These are phyloP conservation scores for Aspergillus fumigatiaffinis DNA, from an alignment of 2,329 filamentous ascomycete genomes.

Conservation along the genomic window DNA sequence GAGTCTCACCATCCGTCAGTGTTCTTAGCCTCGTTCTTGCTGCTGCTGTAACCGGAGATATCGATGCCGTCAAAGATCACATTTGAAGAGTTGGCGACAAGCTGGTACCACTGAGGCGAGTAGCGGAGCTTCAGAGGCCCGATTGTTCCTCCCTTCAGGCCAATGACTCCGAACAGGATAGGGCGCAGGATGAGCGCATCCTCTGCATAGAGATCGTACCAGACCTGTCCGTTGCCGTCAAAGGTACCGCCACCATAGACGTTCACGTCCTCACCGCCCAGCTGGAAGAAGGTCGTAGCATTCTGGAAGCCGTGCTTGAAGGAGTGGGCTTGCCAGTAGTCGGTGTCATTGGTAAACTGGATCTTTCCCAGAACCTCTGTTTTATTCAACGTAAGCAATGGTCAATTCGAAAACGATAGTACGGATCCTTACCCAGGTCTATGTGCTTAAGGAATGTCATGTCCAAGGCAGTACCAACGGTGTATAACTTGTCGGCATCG, in stretches of 20 bases:
- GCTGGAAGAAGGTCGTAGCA: slow-evolving; percentile 62
- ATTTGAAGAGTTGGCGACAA: slow-evolving; percentile 63
- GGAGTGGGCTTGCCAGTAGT: slow-evolving; percentile 63
- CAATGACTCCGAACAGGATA: slow-evolving; percentile 55
- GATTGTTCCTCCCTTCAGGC: slow-evolving; percentile 55
- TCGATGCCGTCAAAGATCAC: slow-evolving; percentile 61
- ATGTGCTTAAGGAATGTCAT: slow-evolving; percentile 61
- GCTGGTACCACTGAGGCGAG: slow-evolving; percentile 60
- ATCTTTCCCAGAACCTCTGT: slow-evolving; percentile 57
- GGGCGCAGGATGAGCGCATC: slow-evolving; percentile 57
- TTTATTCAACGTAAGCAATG: neutral
- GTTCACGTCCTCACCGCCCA: slow-evolving; percentile 63
- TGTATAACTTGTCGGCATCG: slow-evolving; percentile 53
- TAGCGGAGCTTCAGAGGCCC: slow-evolving; percentile 59
- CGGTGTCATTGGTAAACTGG: slow-evolving; percentile 62
- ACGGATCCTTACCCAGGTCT: slow-evolving; percentile 51
- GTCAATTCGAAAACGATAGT: neutral
- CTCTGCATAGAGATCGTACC: slow-evolving; percentile 60
- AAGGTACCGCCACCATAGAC: slow-evolving; percentile 63
- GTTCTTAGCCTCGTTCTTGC: slow-evolving; percentile 57
- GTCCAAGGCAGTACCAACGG: slow-evolving; percentile 61
- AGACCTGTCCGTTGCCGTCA: slow-evolving; percentile 62
- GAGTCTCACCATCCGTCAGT: slow-evolving; percentile 53
- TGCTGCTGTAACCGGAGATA: slow-evolving; percentile 54
- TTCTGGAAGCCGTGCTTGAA: slow-evolving; percentile 66